Percentiles rank a stretch among this genome's conserved stretches.
Conservation (phyloP, 352 stramenopile species). For the Hyaloperonospora arabidopsidis region DNA sequence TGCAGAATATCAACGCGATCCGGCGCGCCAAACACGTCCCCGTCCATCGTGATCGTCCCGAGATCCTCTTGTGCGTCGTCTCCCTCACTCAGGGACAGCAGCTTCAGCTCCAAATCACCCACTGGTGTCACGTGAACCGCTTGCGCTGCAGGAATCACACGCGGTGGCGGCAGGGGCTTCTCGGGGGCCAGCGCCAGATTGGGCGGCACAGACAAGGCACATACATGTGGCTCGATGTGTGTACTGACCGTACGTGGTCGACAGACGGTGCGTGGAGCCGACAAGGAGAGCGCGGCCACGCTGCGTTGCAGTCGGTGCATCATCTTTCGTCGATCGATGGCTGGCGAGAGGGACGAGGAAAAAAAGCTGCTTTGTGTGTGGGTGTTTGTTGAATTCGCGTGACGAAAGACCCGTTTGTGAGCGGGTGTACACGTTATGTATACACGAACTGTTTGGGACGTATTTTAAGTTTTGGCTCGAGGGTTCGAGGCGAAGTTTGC, state of each 20-base stretch:
- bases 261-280: conserved; percentile 29
- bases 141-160: conserved; percentile 53
- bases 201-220: conserved; percentile 23
- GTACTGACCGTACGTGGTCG: conserved; percentile 20
- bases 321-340: conserved; percentile 6
- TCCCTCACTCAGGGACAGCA: conserved; percentile 50
- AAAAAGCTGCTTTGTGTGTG: conserved; percentile 1
- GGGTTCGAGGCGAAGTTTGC: not conserved
- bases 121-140: conserved; percentile 42
- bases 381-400: no score
- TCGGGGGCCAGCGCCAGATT: conserved; percentile 72
- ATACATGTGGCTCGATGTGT: not conserved
- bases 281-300: conserved; percentile 47
- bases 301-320: conserved; percentile 57
- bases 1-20: conserved; percentile 82
- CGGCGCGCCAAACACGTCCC: conserved; percentile 67
- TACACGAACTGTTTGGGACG: not conserved
- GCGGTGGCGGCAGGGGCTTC: conserved; percentile 57
- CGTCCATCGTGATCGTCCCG: conserved; percentile 48
- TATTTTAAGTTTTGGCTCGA: not conserved
- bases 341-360: no score
- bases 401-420: no score
- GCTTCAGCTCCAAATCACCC: conserved; percentile 60
- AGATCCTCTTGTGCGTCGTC: conserved; percentile 20
- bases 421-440: not conserved